Base-by-base conservation (phyloP, 192 early-diverging fungal species). In the Rhizophagus sp. region DNA sequence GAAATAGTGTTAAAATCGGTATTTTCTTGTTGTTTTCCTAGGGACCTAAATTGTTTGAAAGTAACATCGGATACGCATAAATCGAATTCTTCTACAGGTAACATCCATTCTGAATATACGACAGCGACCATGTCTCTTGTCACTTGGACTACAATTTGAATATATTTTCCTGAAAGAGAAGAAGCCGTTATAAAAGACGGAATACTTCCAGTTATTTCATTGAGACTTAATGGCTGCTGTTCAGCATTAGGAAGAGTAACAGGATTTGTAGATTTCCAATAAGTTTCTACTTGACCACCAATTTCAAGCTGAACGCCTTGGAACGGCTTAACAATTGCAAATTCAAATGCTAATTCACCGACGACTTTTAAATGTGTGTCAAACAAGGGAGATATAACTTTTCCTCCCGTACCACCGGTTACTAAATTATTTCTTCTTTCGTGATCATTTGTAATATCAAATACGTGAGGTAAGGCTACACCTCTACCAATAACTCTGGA, bases 251-350 rank as follows among this genome's bases (percentile, higher is more conserved):
- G 15, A 80, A 80, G 36, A 61, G 69, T 30, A 64, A 91, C 81
- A 24, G 95, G 92, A 80, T 95, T 94, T 12, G 96, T 97, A 7
- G 96, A 94, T 88, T 98, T 99, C 98, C 98, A 99, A 84, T 99
- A 99, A 0, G 98, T 99, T 81, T 97, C 97, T 25, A 98, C 94
- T 52, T 93, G 93, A 25, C 98, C 98, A 24, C 96, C 98, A 82
- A 98, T 97, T 84, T 94, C 93, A 78, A 99, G 86, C 61, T 92
- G 89, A 2, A 94, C 91, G 63, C 96, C 96, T 65, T 88, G 88
- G 83, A 99, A 97, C 2, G 98, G 95, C 73, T 91, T 90, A 39
- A 99, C 89, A 6, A 97, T 88, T 33, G 92, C 87, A 75, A 92
- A 95, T 68, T 91, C 92, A 78, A 97, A 96, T 33, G 90, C 84